phyloP scores from a whole-genome alignment of 441 rosid species.

The Lepidium campestre region DNA sequence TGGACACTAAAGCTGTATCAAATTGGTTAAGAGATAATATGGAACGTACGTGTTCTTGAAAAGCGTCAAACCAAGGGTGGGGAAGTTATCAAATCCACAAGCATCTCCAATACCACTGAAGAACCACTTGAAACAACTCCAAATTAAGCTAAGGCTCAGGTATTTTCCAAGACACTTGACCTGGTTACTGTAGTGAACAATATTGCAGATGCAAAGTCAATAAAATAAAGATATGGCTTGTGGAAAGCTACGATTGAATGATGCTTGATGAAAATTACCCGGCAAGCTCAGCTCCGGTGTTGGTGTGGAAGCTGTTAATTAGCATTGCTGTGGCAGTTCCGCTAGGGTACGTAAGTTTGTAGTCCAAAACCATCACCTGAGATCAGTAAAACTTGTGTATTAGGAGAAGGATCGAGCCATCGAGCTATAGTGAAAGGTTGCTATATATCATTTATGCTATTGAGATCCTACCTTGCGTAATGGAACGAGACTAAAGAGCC shows the following conservation, averaged over 20 bases:
- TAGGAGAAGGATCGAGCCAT: not conserved
- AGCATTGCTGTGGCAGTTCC: conserved; percentile 95
- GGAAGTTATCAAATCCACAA: conserved; percentile 91
- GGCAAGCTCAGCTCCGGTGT: conserved; percentile 85
- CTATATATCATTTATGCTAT: not conserved
- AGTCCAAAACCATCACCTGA: conserved; percentile 87
- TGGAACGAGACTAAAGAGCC: conserved; percentile 82
- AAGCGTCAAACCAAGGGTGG: conserved; percentile 69
- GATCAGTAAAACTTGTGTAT: not conserved
- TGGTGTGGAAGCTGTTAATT: conserved; percentile 88
- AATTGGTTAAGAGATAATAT: not conserved
- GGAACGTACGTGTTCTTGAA: conserved; percentile 71
- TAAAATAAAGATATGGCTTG: not conserved
- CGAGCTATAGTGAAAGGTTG: not conserved
- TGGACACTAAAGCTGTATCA: not conserved
- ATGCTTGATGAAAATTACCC: conserved; percentile 34
- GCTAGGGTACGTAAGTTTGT: conserved; percentile 88
- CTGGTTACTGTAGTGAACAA: conserved; percentile 59
- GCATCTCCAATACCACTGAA: conserved; percentile 88
- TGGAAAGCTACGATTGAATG: not conserved
- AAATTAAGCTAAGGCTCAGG: conserved; percentile 68
- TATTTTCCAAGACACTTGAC: conserved; percentile 82
- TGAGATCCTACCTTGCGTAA: conserved; percentile 59
- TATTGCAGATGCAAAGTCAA: not conserved
- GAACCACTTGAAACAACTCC: conserved; percentile 98